Evolutionary conservation across 2,329 filamentous ascomycete species (phyloP), one percentile per base, ranked within the genome.

Genomic region (Ophiocordyceps camponoti-leonardi): DNA sequence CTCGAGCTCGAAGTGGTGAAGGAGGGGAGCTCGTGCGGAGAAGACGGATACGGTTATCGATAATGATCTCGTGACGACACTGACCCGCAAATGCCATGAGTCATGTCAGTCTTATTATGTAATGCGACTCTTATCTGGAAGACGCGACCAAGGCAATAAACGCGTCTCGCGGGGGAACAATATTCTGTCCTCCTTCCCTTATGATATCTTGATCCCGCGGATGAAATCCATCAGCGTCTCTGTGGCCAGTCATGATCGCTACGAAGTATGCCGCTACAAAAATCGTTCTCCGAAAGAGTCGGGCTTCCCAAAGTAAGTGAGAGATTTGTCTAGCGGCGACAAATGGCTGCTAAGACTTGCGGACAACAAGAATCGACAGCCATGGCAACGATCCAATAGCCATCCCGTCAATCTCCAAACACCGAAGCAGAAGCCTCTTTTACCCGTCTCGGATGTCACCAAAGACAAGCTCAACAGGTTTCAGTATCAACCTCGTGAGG

Each of bases 401-500:
- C 66, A 74, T 54, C 66, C 72, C 6, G 56, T 62, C 42, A 60
- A 59, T 39, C 53, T 55, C 42, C 56, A 62, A 46, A 58, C 58
- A 19, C 60, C 59, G 35, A 60, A 54, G 31, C 45, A 62, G 12
- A 63, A 60, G 35, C 58, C 67, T 37, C 58, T 70, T 7, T 63
- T 67, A 30, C 68, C 71, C 18, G 65, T 77, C 13, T 80, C 77
- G 37, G 67, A 73, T 30, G 66, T 65, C 10, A 78, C 77, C 12
- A 80, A 75, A 55, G 73, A 65, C 50, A 81, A 80, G 53, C 65
- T 81, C 30, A 72, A 70, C 54, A 73, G 74, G 46, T 80, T 77
- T 50, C 64, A 67, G 44, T 64, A 67, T 14, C 57, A 62, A 8
- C 49, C 54, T 2, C 44, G 48, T 13, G 46, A 52, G 23, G 51